Evolutionary conservation across 31 red algal genomes (phyloP), one percentile per base, ranked within the genome.

Genomic region (Bonnemaisonia californica): DNA sequence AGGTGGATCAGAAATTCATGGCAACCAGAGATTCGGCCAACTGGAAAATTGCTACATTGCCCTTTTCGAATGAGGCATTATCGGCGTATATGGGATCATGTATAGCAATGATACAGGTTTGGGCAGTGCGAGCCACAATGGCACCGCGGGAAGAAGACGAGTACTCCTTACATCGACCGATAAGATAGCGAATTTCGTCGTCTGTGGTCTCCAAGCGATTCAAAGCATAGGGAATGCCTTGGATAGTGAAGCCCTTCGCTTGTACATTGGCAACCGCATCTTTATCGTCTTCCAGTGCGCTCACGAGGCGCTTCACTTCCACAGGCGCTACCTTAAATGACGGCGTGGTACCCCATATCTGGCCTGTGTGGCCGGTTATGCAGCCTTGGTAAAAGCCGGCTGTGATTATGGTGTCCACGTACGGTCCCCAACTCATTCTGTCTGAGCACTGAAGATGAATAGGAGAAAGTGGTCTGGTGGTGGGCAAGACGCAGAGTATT

Each of bases 301-400:
- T 41, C 23, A 35, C 30, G 19, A 85, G 70, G 24, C 57, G 55
- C 18, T 62, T 62, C 9, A 85, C 63, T 85, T 85, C 82, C 47
- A 42, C 54, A 32, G 69, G 1, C 42, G 62, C 45, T 56, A 90
- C 65, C 63, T 64, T 76, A 63, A 84, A 94, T 22, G 30, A 33
- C 0, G 91, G 65, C 7, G 91, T 84, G 37, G 70, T 45, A 13
- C 71, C 91, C 84, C 86, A 94, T 26, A 75, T 40, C 24, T 76
- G 71, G 16, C 91, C 91, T 74, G 81, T 66, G 48, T 84, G 82
- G 19, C 91, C 86, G 21, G 79, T 67, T 26, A 94, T 94, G 40
- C 75, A 78, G 2, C 77, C 91, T 70, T 94, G 86, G 58, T 86
- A 83, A 69, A 94, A 91, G 21, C 91, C 91, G 41, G 86, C 84